Evolutionary conservation across 2,329 filamentous ascomycete genomes (phyloP).

Genomic region (Aaosphaeria arxii): DNA sequence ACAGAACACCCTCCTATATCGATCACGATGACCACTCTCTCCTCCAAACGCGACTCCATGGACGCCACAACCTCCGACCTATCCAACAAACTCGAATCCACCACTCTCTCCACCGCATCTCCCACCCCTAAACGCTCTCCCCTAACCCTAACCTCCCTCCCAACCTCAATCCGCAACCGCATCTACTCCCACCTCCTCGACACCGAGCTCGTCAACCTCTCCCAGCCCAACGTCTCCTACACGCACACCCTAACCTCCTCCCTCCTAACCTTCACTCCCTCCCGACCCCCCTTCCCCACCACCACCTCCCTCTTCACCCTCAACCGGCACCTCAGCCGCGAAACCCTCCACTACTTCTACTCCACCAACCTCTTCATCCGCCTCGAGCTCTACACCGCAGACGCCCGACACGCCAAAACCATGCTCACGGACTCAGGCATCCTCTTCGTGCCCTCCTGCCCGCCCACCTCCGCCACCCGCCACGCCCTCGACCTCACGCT

Average conservation of each 20-base stretch:
- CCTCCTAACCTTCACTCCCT: slow-evolving; percentile 24
- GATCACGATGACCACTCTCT: neutral
- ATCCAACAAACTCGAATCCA: slow-evolving; percentile 12
- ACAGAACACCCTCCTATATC: too few species aligned
- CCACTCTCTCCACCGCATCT: slow-evolving; percentile 2
- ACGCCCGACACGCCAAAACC: slow-evolving; percentile 29
- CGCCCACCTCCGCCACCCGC: slow-evolving; percentile 7
- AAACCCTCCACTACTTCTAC: slow-evolving; percentile 28
- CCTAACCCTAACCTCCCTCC: slow-evolving; percentile 21
- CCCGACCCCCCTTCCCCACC: slow-evolving; percentile 25
- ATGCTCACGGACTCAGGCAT: slow-evolving; percentile 30
- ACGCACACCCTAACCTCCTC: slow-evolving; percentile 14
- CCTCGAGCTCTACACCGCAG: slow-evolving; percentile 20
- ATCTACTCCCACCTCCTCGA: slow-evolving; percentile 33
- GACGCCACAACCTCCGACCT: slow-evolving; percentile 18
- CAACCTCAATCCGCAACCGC: slow-evolving; percentile 26
- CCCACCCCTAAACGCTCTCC: slow-evolving; percentile 19
- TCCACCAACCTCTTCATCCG: slow-evolving; percentile 28
- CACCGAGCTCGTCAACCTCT: slow-evolving; percentile 31
- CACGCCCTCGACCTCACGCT: slow-evolving; percentile 28
- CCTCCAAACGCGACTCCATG: slow-evolving; percentile 30
- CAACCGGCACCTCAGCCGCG: slow-evolving; percentile 20
- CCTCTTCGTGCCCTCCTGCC: slow-evolving; percentile 18
- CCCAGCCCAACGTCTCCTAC: slow-evolving; percentile 28
- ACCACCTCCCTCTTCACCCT: slow-evolving; percentile 22